A percentile compares a stretch with the other conserved stretches of the same genome.
phyloP scores from a whole-genome alignment of 1,284 basidiomycete genomes.

The Moniliophthora roreri region DNA sequence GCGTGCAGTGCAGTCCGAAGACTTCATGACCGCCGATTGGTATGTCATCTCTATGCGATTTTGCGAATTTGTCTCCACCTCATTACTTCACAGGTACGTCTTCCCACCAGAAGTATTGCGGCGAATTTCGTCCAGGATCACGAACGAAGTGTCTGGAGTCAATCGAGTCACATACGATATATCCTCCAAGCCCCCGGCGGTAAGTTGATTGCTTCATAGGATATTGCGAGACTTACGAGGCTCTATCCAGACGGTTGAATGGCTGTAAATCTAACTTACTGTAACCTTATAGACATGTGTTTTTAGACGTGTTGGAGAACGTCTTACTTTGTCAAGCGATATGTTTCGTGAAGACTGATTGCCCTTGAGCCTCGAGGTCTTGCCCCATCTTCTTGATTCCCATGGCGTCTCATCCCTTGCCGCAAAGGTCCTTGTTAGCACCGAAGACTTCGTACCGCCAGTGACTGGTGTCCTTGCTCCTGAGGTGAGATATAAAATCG shows the following conservation, averaged over 20 bases:
- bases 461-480: too few relatives aligned
- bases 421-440: too few relatives aligned
- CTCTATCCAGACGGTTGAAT: constrained; percentile 44
- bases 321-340: not conserved
- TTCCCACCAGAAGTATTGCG: constrained; percentile 93
- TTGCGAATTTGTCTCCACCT: not conserved
- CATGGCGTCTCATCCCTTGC: too few relatives aligned
- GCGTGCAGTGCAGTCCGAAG: constrained; percentile 90
- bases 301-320: not conserved
- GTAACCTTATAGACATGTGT: not conserved
- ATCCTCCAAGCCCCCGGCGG: constrained; percentile 95
- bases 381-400: too few relatives aligned
- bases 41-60: constrained; percentile 29
- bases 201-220: constrained; percentile 33
- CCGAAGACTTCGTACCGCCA: too few relatives aligned
- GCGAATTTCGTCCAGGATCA: constrained; percentile 95
- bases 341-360: too few relatives aligned
- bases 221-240: constrained; percentile 7
- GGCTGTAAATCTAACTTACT: constrained; percentile 31
- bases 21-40: constrained; percentile 99
- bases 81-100: constrained; percentile 63
- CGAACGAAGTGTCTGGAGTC: constrained; percentile 94
- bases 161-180: constrained; percentile 97
- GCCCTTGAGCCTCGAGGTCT: too few relatives aligned
- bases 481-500: too few relatives aligned